phyloP scores from a whole-genome alignment of 2,329 filamentous ascomycete species.

The Microsporum audouinii region DNA sequence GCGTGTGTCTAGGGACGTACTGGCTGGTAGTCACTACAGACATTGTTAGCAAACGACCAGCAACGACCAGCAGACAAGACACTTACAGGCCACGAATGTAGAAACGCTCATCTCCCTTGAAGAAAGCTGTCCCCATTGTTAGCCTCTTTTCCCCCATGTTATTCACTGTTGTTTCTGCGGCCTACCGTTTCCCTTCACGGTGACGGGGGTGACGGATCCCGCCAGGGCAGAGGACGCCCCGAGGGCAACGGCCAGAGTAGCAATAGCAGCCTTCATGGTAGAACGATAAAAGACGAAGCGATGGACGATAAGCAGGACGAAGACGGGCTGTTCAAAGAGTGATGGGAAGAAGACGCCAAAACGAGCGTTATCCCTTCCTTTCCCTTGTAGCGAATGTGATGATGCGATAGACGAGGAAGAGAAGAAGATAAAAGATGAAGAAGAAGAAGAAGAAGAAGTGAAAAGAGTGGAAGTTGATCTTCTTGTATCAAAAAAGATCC shows the following conservation, averaged over 20 bases:
- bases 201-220: slow-evolving; percentile 43
- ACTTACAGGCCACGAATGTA: slow-evolving; percentile 38
- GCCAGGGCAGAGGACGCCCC: slow-evolving; percentile 38
- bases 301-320: slow-evolving; percentile 12
- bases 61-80: neutral
- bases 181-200: slow-evolving; percentile 50
- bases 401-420: neutral
- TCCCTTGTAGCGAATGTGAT: neutral
- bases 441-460: neutral
- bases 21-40: slow-evolving; percentile 49
- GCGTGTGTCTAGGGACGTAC: slow-evolving; percentile 23
- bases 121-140: slow-evolving; percentile 41
- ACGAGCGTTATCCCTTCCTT: slow-evolving; percentile 1
- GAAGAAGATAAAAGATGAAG: neutral
- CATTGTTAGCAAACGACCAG: slow-evolving; percentile 22
- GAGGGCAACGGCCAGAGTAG: slow-evolving; percentile 38
- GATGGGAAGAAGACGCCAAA: slow-evolving; percentile 1
- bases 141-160: neutral
- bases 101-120: slow-evolving; percentile 48
- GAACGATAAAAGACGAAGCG: neutral
- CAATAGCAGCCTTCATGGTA: slow-evolving; percentile 43
- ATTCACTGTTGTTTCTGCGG: neutral
- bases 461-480: neutral
- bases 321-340: slow-evolving; percentile 7
- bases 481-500: neutral